These are phyloP conservation scores for Coniochaeta sp. DNA, from an alignment of 2,329 filamentous ascomycete genomes.

Conservation along the genomic window DNA sequence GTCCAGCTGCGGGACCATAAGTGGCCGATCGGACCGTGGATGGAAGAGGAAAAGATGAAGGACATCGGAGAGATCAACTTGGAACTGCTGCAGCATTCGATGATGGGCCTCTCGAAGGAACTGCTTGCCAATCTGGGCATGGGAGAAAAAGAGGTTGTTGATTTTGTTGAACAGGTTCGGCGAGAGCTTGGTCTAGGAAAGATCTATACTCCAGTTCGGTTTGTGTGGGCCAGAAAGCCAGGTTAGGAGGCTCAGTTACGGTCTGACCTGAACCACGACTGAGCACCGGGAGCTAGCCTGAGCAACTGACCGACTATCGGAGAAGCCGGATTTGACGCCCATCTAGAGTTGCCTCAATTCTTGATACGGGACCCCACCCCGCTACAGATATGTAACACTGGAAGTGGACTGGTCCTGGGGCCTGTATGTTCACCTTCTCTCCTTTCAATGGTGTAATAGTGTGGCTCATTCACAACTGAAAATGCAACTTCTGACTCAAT, in stretches of 20 bases:
- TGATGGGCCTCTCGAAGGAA: conserved; percentile 3
- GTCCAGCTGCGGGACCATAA: not conserved
- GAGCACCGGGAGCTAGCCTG: not conserved
- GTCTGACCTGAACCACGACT: conserved; percentile 1
- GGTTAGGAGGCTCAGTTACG: too few relatives aligned
- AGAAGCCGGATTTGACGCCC: not conserved
- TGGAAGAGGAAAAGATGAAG: not conserved
- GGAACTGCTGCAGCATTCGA: conserved; percentile 3
- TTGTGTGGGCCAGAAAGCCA: conserved; percentile 4
- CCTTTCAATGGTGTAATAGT: not conserved
- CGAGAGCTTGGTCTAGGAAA: conserved; percentile 5
- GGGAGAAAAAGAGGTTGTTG: conserved; percentile 4
- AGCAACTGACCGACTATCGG: conserved; percentile 1
- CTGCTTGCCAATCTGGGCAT: conserved; percentile 6
- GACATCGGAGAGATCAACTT: not conserved
- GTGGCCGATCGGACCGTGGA: conserved; percentile 1
- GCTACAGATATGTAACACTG: not conserved
- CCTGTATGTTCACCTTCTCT: not conserved
- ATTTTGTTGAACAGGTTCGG: not conserved
- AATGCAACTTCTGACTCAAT: not conserved
- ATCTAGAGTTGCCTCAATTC: not conserved
- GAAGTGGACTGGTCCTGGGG: not conserved
- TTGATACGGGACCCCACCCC: not conserved
- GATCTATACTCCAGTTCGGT: conserved; percentile 3
- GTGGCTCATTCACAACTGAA: not conserved